A percentile compares a stretch with the other conserved stretches of the same genome.
Conservation (phyloP, 1,284 basidiomycete genomes). For the Sparassis latifolia region DNA sequence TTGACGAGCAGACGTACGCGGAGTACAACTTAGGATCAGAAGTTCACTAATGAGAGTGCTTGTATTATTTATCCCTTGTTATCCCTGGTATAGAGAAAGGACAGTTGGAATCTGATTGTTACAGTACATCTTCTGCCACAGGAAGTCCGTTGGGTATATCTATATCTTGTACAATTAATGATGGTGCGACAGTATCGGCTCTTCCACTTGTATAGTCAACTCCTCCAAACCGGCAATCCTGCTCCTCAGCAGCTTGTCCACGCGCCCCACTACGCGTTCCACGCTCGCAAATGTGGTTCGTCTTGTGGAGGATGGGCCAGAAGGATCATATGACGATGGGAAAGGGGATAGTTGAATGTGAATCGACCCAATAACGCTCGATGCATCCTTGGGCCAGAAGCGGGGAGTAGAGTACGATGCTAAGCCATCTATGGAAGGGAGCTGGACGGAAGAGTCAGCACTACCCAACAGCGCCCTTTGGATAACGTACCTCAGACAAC, state of each 20-base stretch:
- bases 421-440: constrained; percentile 67
- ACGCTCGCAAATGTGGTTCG: constrained; percentile 50
- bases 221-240: constrained; percentile 79
- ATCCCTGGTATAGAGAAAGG: constrained; percentile 4
- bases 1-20: background rate
- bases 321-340: constrained; percentile 46
- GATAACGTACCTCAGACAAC: constrained; percentile 61
- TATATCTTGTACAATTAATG: background rate
- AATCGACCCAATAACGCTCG: constrained; percentile 83
- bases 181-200: constrained; percentile 1
- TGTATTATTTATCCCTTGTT: constrained; percentile 2
- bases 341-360: constrained; percentile 75
- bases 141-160: background rate
- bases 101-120: background rate
- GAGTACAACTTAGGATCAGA: background rate
- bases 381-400: constrained; percentile 96
- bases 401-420: constrained; percentile 76
- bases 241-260: constrained; percentile 64
- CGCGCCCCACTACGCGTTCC: constrained; percentile 69
- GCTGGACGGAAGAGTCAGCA: constrained; percentile 28
- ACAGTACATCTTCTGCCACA: constrained; percentile 2
- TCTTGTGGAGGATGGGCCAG: constrained; percentile 42
- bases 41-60: background rate
- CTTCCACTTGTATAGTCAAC: constrained; percentile 80
- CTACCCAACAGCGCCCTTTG: background rate